These are phyloP conservation scores for Ustilago hordei DNA, from an alignment of 1,284 basidiomycete genomes.

Conservation along the genomic window DNA sequence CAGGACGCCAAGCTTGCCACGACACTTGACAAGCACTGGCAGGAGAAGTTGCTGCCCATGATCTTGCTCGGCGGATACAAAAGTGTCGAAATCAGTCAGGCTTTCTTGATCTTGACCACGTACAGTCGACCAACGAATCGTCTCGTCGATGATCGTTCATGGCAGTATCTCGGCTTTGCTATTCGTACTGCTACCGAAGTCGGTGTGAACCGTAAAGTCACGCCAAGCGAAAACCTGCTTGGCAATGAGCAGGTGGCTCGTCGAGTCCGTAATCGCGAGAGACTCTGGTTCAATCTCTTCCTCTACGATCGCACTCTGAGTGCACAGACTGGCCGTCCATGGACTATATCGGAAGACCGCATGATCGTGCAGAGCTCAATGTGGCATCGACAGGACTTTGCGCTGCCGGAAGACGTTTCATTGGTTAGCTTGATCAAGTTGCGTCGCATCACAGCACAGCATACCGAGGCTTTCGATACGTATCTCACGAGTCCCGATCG, in stretches of 20 bases:
- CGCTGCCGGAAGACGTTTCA: constrained; percentile 57
- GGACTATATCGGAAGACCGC: constrained; percentile 57
- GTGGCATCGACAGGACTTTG: constrained; percentile 63
- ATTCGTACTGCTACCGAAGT: constrained; percentile 64
- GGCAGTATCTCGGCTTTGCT: constrained; percentile 63
- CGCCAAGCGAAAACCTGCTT: constrained; percentile 46
- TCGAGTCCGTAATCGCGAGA: constrained; percentile 54
- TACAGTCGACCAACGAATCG: constrained; percentile 59
- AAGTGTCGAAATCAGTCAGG: constrained; percentile 62
- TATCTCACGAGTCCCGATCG: constrained; percentile 47
- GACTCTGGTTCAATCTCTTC: constrained; percentile 62
- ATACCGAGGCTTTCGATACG: constrained; percentile 52
- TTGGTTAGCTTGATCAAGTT: constrained; percentile 60
- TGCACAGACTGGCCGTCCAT: constrained; percentile 59
- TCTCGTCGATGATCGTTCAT: constrained; percentile 61
- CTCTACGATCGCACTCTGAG: constrained; percentile 60
- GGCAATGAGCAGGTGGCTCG: constrained; percentile 60
- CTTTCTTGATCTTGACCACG: constrained; percentile 58
- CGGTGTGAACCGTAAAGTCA: constrained; percentile 57
- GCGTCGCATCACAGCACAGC: constrained; percentile 52
- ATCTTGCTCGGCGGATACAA: constrained; percentile 61
- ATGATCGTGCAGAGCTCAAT: constrained; percentile 53
- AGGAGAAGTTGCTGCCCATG: constrained; percentile 57
- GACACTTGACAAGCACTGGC: constrained; percentile 55
- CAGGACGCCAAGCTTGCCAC: constrained; percentile 57